Evolutionary conservation across 768 basidiomycete species (phyloP), one percentile per base, ranked within the genome.

Genomic region (Hydnomerulius pinastri): DNA sequence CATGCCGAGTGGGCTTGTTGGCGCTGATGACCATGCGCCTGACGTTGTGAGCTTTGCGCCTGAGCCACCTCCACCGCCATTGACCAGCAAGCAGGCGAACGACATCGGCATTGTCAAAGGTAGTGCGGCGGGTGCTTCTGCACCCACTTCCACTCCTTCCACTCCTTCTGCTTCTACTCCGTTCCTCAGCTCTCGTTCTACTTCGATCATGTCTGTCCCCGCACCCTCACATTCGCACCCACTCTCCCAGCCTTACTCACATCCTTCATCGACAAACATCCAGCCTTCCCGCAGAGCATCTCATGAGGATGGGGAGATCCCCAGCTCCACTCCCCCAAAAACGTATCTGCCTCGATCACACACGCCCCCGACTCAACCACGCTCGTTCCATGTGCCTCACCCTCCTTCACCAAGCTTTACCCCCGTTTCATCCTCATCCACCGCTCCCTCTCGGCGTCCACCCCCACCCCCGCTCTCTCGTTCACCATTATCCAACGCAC

Each of bases 231-330:
- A 43, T 48, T 13, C 20, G 6, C 51, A 38, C 42, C 28, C 33
- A 9, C n/a, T 32, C 2, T 30, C 27, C 12, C 38, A 56, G n/a
- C 13, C 46, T 12, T 43, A 43, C 12, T 4, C 43, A 4, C 15
- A 40, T 7, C 20, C 48, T 25, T 35, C 47, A 28, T 53, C 56
- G 27, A 54, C 57, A 12, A 57, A 17, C 15, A 29, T 55, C 8
- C 47, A 55, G 33, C 20, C 53, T 37, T 51, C 68, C 7, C 64
- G 65, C n/a, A 64, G 67, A 8, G 59, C 65, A 0, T 73, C 77
- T 5, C 77, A 76, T 23, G 80, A 82, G 60, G 80, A 82, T 35
- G 80, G 79, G 4, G 80, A 81, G 61, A 80, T 82, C 47, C 60
- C 60, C 0, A 74, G 61, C 35, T 63, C 67, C n/a, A 67, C 67